A percentile compares a stretch with the other conserved stretches of the same genome.
Evolutionary conservation across 208 protist species (phyloP).

Genomic region (Wallacemonas sp.): DNA sequence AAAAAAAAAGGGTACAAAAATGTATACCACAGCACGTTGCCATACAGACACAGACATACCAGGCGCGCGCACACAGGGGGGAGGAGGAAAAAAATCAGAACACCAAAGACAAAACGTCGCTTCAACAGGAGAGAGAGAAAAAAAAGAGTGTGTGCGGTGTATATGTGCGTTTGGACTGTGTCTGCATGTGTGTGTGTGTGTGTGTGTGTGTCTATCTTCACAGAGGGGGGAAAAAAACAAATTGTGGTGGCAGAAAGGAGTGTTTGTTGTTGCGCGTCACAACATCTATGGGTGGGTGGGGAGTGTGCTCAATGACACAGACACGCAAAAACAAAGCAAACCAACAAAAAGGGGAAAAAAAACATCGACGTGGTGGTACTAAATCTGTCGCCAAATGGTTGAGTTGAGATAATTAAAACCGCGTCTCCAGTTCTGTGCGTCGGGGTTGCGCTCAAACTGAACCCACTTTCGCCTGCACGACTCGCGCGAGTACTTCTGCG

Average conservation of each 20-base stretch:
- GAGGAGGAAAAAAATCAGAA: too few species aligned
- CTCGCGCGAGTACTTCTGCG: conserved; percentile 80
- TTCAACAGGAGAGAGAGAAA: too few species aligned
- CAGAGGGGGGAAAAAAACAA: too few species aligned
- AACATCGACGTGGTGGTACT: neutral
- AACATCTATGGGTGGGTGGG: conserved; percentile 6
- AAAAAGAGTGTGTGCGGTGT: too few species aligned
- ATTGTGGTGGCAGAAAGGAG: too few species aligned
- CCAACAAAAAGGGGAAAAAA: neutral
- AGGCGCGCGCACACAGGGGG: too few species aligned
- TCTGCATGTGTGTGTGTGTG: too few species aligned
- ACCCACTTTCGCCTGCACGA: conserved; percentile 79
- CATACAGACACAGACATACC: too few species aligned
- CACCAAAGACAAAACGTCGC: too few species aligned
- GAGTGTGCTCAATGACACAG: neutral
- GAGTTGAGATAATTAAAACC: conserved; percentile 87
- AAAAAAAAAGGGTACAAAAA: neutral
- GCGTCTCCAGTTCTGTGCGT: conserved; percentile 81
- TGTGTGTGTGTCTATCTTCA: too few species aligned
- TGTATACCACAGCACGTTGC: too few species aligned
- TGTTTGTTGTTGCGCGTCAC: neutral
- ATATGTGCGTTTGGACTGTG: too few species aligned
- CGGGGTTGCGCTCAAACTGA: conserved; percentile 85
- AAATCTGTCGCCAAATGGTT: conserved; percentile 69
- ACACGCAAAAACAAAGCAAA: neutral